These are phyloP conservation scores for Barbatosphaeria neglecta DNA, from an alignment of 495 filamentous ascomycete species.

Conservation along the genomic window DNA sequence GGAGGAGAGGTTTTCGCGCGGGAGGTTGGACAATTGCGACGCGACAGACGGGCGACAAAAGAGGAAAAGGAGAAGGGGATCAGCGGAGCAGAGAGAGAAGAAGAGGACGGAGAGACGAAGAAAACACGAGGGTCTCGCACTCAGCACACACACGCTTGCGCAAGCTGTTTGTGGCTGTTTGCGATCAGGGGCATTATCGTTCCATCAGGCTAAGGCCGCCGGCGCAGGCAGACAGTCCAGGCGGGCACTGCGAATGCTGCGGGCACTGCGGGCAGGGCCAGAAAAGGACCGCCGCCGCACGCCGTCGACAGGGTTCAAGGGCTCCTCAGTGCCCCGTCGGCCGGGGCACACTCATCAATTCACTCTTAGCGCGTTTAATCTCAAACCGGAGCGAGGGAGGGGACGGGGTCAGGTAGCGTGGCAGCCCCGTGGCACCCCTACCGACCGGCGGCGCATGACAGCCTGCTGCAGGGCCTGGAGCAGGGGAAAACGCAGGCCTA, in stretches of 20 bases:
- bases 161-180: background rate
- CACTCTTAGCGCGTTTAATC: background rate
- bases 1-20: too few species aligned
- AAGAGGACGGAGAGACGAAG: background rate
- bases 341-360: too few species aligned
- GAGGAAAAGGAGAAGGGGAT: background rate
- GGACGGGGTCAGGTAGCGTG: background rate
- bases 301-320: too few species aligned
- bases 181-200: background rate
- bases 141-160: background rate
- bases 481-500: too few species aligned
- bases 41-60: background rate
- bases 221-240: background rate
- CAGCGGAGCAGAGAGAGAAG: background rate
- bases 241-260: too few species aligned
- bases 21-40: too few species aligned
- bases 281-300: too few species aligned
- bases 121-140: background rate
- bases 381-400: background rate
- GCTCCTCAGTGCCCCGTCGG: too few species aligned
- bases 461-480: too few species aligned
- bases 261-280: too few species aligned
- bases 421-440: background rate
- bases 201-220: background rate
- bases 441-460: background rate